Conservation (phyloP, 1,284 basidiomycete genomes). For the Austroboletus novae-zelandiae region DNA sequence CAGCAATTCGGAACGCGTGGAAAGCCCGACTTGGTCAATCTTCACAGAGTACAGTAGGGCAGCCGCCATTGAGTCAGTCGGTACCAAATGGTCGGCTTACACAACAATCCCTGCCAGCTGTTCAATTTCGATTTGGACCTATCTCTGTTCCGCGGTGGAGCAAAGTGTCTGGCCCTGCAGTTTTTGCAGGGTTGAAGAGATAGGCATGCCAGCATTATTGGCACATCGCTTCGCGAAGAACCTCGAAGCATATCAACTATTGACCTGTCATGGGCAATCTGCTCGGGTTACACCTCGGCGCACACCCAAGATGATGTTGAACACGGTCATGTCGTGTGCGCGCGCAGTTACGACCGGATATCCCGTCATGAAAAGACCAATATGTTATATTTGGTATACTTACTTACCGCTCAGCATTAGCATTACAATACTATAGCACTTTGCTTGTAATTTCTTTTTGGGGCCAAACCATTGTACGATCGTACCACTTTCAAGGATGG, state of each 20-base stretch:
- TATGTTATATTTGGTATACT: constrained; percentile 16
- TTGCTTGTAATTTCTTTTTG: constrained; percentile 17
- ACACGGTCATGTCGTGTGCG: constrained; percentile 5
- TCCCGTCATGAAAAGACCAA: constrained; percentile 10
- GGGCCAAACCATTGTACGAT: constrained; percentile 9
- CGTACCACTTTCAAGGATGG: constrained; percentile 21
- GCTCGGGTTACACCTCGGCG: constrained; percentile 6
- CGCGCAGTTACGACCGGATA: constrained; percentile 1
- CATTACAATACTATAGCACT: constrained; percentile 3
- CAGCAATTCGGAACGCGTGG: constrained; percentile 65
- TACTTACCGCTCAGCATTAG: constrained; percentile 7
- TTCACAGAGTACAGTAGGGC: constrained; percentile 26
- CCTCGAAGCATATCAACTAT: constrained; percentile 1
- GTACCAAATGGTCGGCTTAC: constrained; percentile 21
- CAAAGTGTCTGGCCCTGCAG: constrained; percentile 64
- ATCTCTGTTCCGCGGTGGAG: constrained; percentile 63
- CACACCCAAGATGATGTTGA: constrained; percentile 7
- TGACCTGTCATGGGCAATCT: not conserved
- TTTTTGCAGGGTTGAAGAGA: constrained; percentile 63
- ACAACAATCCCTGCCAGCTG: constrained; percentile 24
- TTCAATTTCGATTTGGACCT: constrained; percentile 60
- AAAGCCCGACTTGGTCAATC: constrained; percentile 45
- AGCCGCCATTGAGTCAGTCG: constrained; percentile 13
- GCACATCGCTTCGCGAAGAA: constrained; percentile 2
- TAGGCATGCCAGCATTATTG: constrained; percentile 27